Evolutionary conservation across 768 basidiomycete genomes (phyloP), one percentile per base, ranked within the genome.

Genomic region (Boletus tylopilopsis): DNA sequence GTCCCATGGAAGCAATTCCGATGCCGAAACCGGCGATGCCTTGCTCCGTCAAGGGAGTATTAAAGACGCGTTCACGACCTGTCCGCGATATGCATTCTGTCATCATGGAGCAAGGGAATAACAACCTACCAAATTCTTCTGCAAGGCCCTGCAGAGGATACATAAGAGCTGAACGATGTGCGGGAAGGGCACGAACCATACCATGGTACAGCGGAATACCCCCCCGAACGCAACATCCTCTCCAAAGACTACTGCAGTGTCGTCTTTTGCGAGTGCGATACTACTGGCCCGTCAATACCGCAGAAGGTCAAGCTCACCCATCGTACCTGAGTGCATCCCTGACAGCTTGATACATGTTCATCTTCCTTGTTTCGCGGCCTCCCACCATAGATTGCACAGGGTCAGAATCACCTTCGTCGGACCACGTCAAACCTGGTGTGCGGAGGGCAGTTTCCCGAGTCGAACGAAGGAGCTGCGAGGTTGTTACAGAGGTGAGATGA

Each of bases 1-100:
- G 93, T 1, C 94, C 94, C 87, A 96, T 95, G 10, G 85, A 73
- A 0, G 94, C 92, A 50, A 94, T 68, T 13, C 94, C 94, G 41
- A 96, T 90, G 3, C 89, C 94, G 61, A 96, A 96, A 15, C 94
- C 94, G 27, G 89, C 93, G 49, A 97, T 95, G 9, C 94, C 94
- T 68, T 93, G 91, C 60, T 93, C 91, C 2, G 89, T 90, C 45
- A 96, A 67, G 4, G 94, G 94, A 0, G 94, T 97, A 67, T 97
- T 96, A 69, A 97, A 96, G 39, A 97, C 91, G 36, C 94, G 84
- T 65, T 95, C 92, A 41, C 83, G 80, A 21, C 92, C 90, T 93
- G 58, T 19, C 11, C 47, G 42, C 42, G 42, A 9, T 22, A 50
- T 35, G n/a, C 16, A 53, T 15, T 39, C 12, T 42, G 42, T 45